Percentiles rank a stretch among this genome's conserved stretches.
Evolutionary conservation across 441 rosid genomes (phyloP).

Genomic region (Euphorbia celastroides): DNA sequence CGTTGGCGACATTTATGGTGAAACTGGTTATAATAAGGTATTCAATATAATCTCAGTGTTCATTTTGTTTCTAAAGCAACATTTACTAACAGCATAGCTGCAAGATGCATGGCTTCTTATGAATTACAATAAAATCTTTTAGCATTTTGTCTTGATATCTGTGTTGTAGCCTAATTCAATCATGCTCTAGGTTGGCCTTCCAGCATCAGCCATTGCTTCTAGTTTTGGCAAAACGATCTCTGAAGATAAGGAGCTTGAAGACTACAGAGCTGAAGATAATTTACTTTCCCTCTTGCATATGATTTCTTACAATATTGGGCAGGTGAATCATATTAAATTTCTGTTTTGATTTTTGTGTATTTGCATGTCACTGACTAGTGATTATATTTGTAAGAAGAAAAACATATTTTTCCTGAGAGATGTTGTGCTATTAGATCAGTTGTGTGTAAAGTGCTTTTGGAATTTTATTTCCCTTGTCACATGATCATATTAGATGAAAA

Average conservation of each 20-base stretch:
- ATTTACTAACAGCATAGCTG: conserved; percentile 9
- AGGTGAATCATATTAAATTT: conserved; percentile 68
- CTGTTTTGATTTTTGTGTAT: too few relatives aligned
- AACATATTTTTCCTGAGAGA: too few relatives aligned
- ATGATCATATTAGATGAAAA: not conserved
- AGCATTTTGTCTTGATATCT: not conserved
- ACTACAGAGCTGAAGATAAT: conserved; percentile 95
- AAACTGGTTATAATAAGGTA: conserved; percentile 97
- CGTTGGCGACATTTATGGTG: conserved; percentile 99
- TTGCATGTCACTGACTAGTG: too few relatives aligned
- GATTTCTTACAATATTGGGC: conserved; percentile 98
- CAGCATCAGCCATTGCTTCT: conserved; percentile 97
- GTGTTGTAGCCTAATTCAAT: conserved; percentile 14
- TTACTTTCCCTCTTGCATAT: conserved; percentile 94
- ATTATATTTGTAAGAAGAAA: conserved; percentile 1
- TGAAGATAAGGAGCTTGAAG: conserved; percentile 85
- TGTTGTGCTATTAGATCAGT: not conserved
- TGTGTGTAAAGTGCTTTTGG: conserved; percentile 1
- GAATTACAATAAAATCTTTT: conserved; percentile 2
- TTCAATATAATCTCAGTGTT: conserved; percentile 16
- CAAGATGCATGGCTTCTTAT: conserved; percentile 4
- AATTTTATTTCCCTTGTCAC: conserved; percentile 4
- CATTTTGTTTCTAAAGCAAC: conserved; percentile 9
- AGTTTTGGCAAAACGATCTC: conserved; percentile 97
- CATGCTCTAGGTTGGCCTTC: conserved; percentile 75